A percentile compares a stretch with the other conserved stretches of the same genome.
Evolutionary conservation across 140 eudicot genomes (phyloP).

Genomic region (Anethum foeniculum): DNA sequence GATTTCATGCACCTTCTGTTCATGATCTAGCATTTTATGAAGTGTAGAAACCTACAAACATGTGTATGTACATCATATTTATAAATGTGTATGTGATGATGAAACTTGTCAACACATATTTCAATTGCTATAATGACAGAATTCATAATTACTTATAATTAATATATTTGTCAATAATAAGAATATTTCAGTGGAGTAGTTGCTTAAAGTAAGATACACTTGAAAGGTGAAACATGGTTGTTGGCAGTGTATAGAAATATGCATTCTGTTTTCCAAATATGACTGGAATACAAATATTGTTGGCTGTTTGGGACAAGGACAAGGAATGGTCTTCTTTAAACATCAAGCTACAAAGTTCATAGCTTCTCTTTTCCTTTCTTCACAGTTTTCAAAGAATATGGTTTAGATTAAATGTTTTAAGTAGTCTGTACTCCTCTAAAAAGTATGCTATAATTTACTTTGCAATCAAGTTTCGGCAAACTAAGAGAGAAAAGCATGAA

Average conservation of each 20-base stretch:
- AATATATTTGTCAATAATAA: neutral
- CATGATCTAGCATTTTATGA: slow-evolving; percentile 66
- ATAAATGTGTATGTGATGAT: neutral
- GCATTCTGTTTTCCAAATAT: neutral
- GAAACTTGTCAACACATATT: neutral
- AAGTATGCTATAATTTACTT: neutral
- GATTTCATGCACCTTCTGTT: slow-evolving; percentile 59
- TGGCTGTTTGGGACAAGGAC: neutral
- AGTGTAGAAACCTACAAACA: slow-evolving; percentile 54
- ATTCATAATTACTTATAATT: neutral
- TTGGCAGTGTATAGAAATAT: neutral
- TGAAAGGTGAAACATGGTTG: too few relatives aligned
- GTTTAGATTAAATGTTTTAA: neutral
- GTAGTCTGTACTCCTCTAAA: neutral
- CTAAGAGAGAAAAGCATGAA: neutral
- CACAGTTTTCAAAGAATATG: neutral
- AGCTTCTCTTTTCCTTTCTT: neutral
- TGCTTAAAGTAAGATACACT: neutral
- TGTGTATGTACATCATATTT: neutral
- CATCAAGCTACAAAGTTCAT: neutral
- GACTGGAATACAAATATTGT: neutral
- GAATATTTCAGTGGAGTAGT: neutral
- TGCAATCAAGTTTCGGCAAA: neutral
- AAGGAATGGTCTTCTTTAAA: neutral
- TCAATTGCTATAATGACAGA: neutral